A percentile compares a stretch with the other conserved stretches of the same genome.
phyloP scores from a whole-genome alignment of 148 eudicot species.

The Agrostemma githago region DNA sequence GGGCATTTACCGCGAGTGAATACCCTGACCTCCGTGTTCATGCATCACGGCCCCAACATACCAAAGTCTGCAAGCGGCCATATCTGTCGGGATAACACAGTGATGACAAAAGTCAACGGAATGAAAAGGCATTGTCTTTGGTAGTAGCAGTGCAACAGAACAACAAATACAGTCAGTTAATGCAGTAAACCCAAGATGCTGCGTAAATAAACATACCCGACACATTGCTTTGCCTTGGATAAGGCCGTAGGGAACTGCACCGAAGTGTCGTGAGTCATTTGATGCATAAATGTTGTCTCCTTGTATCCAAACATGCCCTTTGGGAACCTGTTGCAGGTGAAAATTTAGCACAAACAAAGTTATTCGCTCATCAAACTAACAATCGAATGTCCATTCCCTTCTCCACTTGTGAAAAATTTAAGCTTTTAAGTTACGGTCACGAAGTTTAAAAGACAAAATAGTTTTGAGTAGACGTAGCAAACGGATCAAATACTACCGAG shows the following conservation, averaged over 20 bases:
- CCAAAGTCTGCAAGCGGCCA: conserved; percentile 38
- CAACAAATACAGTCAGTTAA: background rate
- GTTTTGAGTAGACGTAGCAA: too few relatives aligned
- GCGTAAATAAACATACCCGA: conserved; percentile 44
- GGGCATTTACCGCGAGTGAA: conserved; percentile 4
- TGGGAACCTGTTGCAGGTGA: conserved; percentile 52
- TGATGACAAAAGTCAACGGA: background rate
- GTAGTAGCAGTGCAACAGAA: too few relatives aligned
- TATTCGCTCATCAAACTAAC: background rate
- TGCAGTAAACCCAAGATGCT: background rate
- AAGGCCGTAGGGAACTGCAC: conserved; percentile 80
- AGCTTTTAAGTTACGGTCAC: too few relatives aligned
- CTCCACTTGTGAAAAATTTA: too few relatives aligned
- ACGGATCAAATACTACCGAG: too few relatives aligned
- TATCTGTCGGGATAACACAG: conserved; percentile 22
- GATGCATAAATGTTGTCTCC: conserved; percentile 83
- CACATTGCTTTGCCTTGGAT: conserved; percentile 68
- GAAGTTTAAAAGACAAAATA: too few relatives aligned
- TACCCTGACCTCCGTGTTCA: background rate
- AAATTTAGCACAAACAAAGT: background rate
- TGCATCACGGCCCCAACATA: conserved; percentile 21
- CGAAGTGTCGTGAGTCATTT: conserved; percentile 69
- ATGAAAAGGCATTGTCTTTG: background rate
- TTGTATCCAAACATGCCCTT: conserved; percentile 92
- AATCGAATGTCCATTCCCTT: background rate